Evolutionary conservation across 1,284 basidiomycete species (phyloP).

Genomic region (Coniophora puteana): DNA sequence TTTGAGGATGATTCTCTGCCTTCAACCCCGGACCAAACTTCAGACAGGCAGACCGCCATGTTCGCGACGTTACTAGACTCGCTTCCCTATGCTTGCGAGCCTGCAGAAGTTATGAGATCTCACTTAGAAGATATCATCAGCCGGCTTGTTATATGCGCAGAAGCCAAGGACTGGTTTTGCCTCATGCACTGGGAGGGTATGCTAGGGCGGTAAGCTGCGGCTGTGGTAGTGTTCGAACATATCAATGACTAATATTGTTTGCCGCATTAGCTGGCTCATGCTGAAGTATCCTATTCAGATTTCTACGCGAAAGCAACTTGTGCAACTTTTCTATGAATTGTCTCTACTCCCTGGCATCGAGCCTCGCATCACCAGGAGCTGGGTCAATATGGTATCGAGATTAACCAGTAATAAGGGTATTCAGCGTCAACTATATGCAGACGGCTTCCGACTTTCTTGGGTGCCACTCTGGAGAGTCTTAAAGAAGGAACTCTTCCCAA

Average conservation of each 20-base stretch:
- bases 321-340: conserved; percentile 74
- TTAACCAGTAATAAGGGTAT: conserved; percentile 34
- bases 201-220: conserved; percentile 61
- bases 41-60: conserved; percentile 53
- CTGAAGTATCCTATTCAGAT: conserved; percentile 81
- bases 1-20: conserved; percentile 18
- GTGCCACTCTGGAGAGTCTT: conserved; percentile 49
- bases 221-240: neutral
- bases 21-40: conserved; percentile 23
- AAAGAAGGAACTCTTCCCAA: conserved; percentile 54
- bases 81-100: conserved; percentile 79
- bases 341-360: conserved; percentile 62
- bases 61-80: conserved; percentile 63
- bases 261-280: conserved; percentile 64
- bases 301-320: conserved; percentile 72
- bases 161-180: conserved; percentile 68
- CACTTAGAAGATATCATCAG: conserved; percentile 73
- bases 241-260: conserved; percentile 8
- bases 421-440: conserved; percentile 39
- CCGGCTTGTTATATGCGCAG: conserved; percentile 70
- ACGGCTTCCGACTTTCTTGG: conserved; percentile 56
- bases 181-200: conserved; percentile 54
- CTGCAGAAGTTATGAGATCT: conserved; percentile 71
- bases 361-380: conserved; percentile 52
- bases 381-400: conserved; percentile 55